A percentile compares a stretch with the other conserved stretches of the same genome.
Conservation (phyloP, 768 basidiomycete species). For the Nevesoporus exiguus region DNA sequence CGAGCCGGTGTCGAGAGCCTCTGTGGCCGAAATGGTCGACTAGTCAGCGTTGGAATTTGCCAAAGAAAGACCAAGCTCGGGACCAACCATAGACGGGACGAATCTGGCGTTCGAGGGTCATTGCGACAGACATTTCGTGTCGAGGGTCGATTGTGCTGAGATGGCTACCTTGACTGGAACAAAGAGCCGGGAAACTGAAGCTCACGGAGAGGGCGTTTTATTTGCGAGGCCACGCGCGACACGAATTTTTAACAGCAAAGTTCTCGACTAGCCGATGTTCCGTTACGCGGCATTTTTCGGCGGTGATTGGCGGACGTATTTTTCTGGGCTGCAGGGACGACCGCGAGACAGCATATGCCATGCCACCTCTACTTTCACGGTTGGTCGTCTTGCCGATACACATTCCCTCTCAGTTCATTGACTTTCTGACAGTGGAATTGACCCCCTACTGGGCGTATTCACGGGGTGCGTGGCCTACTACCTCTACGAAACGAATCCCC, state of each 20-base stretch:
- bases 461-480: slow-evolving; percentile 78
- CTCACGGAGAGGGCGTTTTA: not conserved
- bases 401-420: not conserved
- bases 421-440: slow-evolving; percentile 47
- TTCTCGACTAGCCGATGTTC: slow-evolving; percentile 24
- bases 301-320: slow-evolving; percentile 12
- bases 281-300: slow-evolving; percentile 27
- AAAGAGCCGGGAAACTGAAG: slow-evolving; percentile 1
- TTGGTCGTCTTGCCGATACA: slow-evolving; percentile 11
- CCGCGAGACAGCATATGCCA: slow-evolving; percentile 15
- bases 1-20: slow-evolving; percentile 81
- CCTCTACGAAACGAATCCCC: slow-evolving; percentile 76
- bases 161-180: not conserved
- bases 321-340: not conserved
- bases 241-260: slow-evolving; percentile 26
- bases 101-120: slow-evolving; percentile 76
- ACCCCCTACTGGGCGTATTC: slow-evolving; percentile 72
- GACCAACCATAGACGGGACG: slow-evolving; percentile 77
- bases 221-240: slow-evolving; percentile 3
- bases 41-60: slow-evolving; percentile 1
- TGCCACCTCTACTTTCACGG: slow-evolving; percentile 44
- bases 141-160: not conserved
- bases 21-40: slow-evolving; percentile 35
- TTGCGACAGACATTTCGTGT: slow-evolving; percentile 43
- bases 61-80: not conserved